phyloP scores from a whole-genome alignment of 257 asterid genomes.

The Ajuga chamaepitys region DNA sequence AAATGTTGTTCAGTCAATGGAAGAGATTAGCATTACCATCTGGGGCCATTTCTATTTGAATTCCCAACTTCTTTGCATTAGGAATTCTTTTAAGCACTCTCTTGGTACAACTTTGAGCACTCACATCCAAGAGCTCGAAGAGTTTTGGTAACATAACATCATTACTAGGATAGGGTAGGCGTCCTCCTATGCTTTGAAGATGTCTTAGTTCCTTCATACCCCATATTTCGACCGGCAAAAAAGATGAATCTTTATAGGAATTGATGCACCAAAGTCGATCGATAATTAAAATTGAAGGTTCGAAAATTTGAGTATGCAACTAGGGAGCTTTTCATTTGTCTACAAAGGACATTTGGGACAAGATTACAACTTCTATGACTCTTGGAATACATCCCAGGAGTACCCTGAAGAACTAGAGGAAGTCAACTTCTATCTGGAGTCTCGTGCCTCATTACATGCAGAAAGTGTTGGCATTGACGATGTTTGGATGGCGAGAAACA shows the following conservation, averaged over 20 bases:
- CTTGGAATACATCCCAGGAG: too few species aligned
- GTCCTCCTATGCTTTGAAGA: background rate
- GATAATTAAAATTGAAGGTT: background rate
- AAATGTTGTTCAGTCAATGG: background rate
- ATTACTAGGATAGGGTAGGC: background rate
- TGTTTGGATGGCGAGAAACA: too few species aligned
- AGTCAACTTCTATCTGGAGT: too few species aligned
- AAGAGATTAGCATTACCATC: background rate
- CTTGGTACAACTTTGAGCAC: background rate
- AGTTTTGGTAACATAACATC: background rate
- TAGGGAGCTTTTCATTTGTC: background rate
- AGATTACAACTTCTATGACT: too few species aligned
- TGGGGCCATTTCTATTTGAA: background rate
- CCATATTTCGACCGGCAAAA: background rate
- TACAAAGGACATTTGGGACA: too few species aligned
- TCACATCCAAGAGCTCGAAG: too few species aligned
- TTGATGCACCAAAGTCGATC: background rate
- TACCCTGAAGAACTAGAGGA: too few species aligned
- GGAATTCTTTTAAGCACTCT: background rate
- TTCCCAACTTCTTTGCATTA: background rate
- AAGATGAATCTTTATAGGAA: background rate
- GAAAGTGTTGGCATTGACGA: too few species aligned
- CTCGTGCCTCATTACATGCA: too few species aligned
- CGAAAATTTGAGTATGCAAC: background rate
- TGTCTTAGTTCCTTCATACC: constrained; percentile 2